phyloP scores from a whole-genome alignment of 2,329 filamentous ascomycete species.

The Scedosporium minutisporum region DNA sequence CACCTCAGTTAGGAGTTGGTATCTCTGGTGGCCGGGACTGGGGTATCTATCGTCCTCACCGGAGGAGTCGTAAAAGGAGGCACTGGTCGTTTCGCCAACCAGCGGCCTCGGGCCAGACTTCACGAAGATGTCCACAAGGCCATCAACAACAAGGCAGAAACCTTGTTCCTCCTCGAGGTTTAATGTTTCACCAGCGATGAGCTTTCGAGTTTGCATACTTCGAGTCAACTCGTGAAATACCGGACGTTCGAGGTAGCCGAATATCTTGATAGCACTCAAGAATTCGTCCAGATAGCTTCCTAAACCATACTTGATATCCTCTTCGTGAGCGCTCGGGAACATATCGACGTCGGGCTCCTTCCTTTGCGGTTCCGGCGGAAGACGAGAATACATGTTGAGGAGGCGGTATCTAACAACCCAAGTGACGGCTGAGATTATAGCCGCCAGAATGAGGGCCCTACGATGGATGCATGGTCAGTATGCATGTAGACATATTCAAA shows the following conservation, averaged over 20 bases:
- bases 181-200: constrained; percentile 92
- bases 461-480: constrained; percentile 9
- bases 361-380: constrained; percentile 88
- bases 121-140: constrained; percentile 93
- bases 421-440: constrained; percentile 72
- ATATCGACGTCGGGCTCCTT: constrained; percentile 94
- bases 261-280: constrained; percentile 96
- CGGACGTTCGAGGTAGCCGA: constrained; percentile 89
- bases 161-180: constrained; percentile 96
- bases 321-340: constrained; percentile 86
- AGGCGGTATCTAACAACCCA: constrained; percentile 95
- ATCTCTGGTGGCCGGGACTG: constrained; percentile 64
- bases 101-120: constrained; percentile 58
- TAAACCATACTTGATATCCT: constrained; percentile 79
- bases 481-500: neutral
- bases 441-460: constrained; percentile 67
- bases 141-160: constrained; percentile 95
- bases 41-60: constrained; percentile 58
- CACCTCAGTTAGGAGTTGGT: constrained; percentile 92
- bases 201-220: constrained; percentile 95
- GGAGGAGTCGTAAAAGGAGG: constrained; percentile 25
- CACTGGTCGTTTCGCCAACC: constrained; percentile 9
- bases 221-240: constrained; percentile 96
- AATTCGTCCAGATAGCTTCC: constrained; percentile 98
- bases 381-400: constrained; percentile 89